Evolutionary conservation across 2,329 filamentous ascomycete species (phyloP).

Genomic region (Venturia oleaginea): DNA sequence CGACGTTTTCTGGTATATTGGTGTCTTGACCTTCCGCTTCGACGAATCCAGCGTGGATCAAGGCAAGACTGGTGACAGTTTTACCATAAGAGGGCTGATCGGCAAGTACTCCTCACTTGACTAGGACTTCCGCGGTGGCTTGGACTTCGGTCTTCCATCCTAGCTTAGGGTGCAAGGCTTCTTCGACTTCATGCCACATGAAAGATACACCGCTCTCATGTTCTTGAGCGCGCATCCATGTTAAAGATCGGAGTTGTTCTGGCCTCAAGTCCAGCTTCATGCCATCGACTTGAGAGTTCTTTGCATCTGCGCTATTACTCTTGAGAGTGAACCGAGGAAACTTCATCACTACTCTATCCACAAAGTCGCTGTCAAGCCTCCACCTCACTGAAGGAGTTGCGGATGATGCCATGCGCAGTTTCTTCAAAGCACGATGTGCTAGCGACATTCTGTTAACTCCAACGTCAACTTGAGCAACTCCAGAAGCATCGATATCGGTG

Average conservation of each 20-base stretch:
- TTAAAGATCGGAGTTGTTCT: slow-evolving; percentile 46
- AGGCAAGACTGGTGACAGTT: slow-evolving; percentile 49
- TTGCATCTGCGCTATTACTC: slow-evolving; percentile 33
- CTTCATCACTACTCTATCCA: slow-evolving; percentile 23
- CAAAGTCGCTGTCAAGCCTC: slow-evolving; percentile 40
- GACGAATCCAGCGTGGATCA: slow-evolving; percentile 42
- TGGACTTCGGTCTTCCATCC: slow-evolving; percentile 50
- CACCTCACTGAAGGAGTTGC: slow-evolving; percentile 28
- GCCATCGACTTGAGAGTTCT: neutral
- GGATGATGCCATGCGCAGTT: slow-evolving; percentile 19
- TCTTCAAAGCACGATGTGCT: slow-evolving; percentile 33
- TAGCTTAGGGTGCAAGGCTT: slow-evolving; percentile 41
- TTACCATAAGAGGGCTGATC: slow-evolving; percentile 61
- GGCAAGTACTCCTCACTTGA: slow-evolving; percentile 53
- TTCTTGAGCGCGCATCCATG: slow-evolving; percentile 54
- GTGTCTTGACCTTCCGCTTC: slow-evolving; percentile 17
- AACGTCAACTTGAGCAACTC: slow-evolving; percentile 31
- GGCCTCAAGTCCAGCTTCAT: slow-evolving; percentile 30
- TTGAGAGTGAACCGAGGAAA: slow-evolving; percentile 34
- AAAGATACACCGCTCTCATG: slow-evolving; percentile 30
- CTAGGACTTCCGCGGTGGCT: slow-evolving; percentile 30
- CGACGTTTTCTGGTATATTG: slow-evolving; percentile 15
- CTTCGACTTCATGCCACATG: slow-evolving; percentile 47
- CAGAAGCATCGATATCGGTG: slow-evolving; percentile 20
- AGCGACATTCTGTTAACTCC: slow-evolving; percentile 34